These are phyloP conservation scores for Quillaja saponaria DNA, from an alignment of 306 rosid genomes.

Conservation along the genomic window DNA sequence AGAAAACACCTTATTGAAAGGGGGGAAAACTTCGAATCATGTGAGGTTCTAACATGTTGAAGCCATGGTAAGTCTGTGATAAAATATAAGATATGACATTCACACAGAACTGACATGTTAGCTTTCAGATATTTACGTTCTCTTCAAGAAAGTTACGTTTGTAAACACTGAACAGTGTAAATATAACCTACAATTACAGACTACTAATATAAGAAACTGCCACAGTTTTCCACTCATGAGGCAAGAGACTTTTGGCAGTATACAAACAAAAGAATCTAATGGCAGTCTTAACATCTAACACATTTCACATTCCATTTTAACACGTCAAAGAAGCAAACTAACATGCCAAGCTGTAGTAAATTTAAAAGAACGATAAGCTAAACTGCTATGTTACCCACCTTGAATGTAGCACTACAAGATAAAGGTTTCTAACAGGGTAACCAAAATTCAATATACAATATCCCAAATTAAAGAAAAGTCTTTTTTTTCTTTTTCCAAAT, in stretches of 20 bases:
- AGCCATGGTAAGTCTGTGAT: too few species aligned
- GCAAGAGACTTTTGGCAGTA: not conserved
- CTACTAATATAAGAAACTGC: not conserved
- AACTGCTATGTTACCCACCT: not conserved
- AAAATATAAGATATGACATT: not conserved
- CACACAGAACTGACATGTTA: slow-evolving; percentile 4
- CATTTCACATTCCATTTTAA: not conserved
- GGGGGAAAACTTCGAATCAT: not conserved
- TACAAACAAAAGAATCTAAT: not conserved
- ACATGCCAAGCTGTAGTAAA: slow-evolving; percentile 1
- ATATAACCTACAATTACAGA: slow-evolving; percentile 7
- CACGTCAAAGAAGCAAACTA: slow-evolving; percentile 1
- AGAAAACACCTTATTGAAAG: not conserved
- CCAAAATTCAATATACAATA: too few species aligned
- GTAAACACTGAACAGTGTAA: not conserved
- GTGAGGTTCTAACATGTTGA: too few species aligned
- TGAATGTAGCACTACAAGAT: too few species aligned
- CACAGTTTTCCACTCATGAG: not conserved
- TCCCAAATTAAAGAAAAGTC: not conserved
- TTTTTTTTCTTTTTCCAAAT: too few species aligned
- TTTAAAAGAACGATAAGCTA: not conserved
- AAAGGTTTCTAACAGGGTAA: too few species aligned
- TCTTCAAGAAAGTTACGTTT: not conserved
- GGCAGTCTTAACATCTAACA: too few species aligned
- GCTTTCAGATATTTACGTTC: slow-evolving; percentile 10